These are phyloP conservation scores for Juncus effusus DNA, from an alignment of 176 grass and related monocot species.

Conservation along the genomic window DNA sequence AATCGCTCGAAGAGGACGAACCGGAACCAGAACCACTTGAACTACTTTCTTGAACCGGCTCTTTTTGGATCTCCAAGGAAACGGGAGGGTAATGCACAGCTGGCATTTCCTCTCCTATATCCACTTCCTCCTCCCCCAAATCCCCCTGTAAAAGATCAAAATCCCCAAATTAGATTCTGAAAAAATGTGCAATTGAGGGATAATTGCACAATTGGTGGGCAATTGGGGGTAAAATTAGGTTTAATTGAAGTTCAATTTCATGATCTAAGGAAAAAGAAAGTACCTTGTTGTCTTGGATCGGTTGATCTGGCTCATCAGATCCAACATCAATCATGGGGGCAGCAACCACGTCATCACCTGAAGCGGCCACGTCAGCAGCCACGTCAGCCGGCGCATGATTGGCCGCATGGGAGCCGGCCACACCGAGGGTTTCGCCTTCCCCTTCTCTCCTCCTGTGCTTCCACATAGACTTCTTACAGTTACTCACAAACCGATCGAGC, in stretches of 20 bases:
- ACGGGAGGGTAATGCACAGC: conserved; percentile 55
- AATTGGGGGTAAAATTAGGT: background rate
- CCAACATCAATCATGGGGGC: conserved; percentile 17
- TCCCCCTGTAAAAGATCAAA: conserved; percentile 15
- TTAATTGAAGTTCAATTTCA: background rate
- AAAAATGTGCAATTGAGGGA: background rate
- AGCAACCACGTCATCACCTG: conserved; percentile 27
- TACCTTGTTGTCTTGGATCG: conserved; percentile 20
- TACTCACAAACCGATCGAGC: conserved; percentile 77
- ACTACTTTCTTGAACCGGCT: conserved; percentile 39
- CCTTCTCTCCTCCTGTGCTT: conserved; percentile 53
- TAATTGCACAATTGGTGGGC: too few relatives aligned
- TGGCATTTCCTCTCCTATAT: conserved; percentile 90
- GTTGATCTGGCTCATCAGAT: conserved; percentile 16
- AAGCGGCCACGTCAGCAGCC: conserved; percentile 20
- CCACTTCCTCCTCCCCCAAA: conserved; percentile 77
- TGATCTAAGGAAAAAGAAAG: background rate
- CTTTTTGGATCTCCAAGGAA: conserved; percentile 59
- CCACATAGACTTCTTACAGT: conserved; percentile 81
- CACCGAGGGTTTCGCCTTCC: background rate
- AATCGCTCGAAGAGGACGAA: conserved; percentile 70
- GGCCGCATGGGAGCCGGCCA: background rate
- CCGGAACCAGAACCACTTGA: conserved; percentile 57
- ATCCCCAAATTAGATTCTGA: background rate
- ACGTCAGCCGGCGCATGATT: background rate